Percentiles rank a stretch among this genome's conserved stretches.
Evolutionary conservation across 768 basidiomycete species (phyloP).

Genomic region (Lepiota brunneoincarnata): DNA sequence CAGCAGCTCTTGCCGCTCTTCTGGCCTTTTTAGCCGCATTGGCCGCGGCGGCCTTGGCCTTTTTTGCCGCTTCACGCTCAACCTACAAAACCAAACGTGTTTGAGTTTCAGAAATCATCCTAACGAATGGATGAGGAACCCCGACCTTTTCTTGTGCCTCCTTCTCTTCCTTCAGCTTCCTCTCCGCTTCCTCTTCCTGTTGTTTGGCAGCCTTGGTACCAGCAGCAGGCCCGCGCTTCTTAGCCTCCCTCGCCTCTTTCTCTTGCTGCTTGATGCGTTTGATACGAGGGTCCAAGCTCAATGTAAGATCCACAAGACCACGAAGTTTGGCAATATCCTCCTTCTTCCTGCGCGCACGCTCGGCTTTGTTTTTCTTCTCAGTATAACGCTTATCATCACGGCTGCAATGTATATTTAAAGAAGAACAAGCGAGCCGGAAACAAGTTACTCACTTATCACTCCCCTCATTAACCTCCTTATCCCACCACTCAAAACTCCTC

Average conservation of each 20-base stretch:
- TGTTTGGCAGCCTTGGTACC: constrained; percentile 68
- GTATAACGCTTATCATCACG: constrained; percentile 99
- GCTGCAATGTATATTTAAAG: constrained; percentile 34
- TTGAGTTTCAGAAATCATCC: not conserved
- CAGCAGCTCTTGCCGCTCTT: constrained; percentile 55
- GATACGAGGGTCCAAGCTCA: constrained; percentile 88
- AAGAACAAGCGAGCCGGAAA: not conserved
- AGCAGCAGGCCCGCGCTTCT: constrained; percentile 57
- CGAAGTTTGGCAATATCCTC: constrained; percentile 93
- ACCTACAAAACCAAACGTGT: constrained; percentile 27
- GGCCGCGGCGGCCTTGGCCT: constrained; percentile 80
- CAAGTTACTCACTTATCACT: constrained; percentile 73
- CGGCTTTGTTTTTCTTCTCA: constrained; percentile 99
- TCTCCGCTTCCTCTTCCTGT: constrained; percentile 75
- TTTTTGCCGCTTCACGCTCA: constrained; percentile 75
- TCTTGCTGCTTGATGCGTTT: constrained; percentile 96
- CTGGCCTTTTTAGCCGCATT: constrained; percentile 91
- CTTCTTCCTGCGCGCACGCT: constrained; percentile 95
- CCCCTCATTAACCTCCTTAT: constrained; percentile 98
- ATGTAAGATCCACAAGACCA: constrained; percentile 79
- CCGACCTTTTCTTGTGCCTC: constrained; percentile 84
- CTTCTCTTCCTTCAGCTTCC: constrained; percentile 66
- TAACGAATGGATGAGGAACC: not conserved
- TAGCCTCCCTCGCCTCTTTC: constrained; percentile 90
- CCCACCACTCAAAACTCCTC: constrained; percentile 96